phyloP scores from a whole-genome alignment of 768 basidiomycete genomes.

The Lentinula detonsa region DNA sequence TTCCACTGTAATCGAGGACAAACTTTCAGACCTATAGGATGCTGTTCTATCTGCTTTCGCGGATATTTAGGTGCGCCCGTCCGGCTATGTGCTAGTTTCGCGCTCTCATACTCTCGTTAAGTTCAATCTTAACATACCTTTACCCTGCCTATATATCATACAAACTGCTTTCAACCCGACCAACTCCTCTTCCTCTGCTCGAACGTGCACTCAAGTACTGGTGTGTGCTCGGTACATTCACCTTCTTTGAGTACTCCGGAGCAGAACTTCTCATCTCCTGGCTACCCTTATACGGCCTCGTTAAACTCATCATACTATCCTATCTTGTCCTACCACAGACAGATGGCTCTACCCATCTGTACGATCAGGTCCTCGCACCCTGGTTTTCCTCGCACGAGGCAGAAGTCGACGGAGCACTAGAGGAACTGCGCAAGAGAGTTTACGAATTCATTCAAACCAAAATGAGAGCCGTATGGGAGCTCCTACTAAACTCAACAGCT shows the following conservation, averaged over 20 bases:
- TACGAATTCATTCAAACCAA: constrained; percentile 64
- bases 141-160: constrained; percentile 97
- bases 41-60: constrained; percentile 44
- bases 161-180: constrained; percentile 85
- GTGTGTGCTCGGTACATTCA: constrained; percentile 81
- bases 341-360: constrained; percentile 82
- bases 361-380: constrained; percentile 72
- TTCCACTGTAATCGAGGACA: not conserved
- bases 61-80: constrained; percentile 37
- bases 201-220: constrained; percentile 98
- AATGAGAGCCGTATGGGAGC: constrained; percentile 60
- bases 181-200: constrained; percentile 75
- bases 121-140: constrained; percentile 73
- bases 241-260: constrained; percentile 64
- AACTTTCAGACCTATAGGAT: constrained; percentile 17
- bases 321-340: constrained; percentile 91
- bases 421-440: constrained; percentile 50
- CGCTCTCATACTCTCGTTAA: constrained; percentile 17
- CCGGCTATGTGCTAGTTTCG: not conserved
- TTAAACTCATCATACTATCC: constrained; percentile 82
- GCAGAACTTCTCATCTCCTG: constrained; percentile 86
- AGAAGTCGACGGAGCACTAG: constrained; percentile 79
- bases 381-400: constrained; percentile 78
- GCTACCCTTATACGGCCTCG: constrained; percentile 83
- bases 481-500: constrained; percentile 35